phyloP scores from a whole-genome alignment of 345 rosid species.

The Abelmoschus esculentus region DNA sequence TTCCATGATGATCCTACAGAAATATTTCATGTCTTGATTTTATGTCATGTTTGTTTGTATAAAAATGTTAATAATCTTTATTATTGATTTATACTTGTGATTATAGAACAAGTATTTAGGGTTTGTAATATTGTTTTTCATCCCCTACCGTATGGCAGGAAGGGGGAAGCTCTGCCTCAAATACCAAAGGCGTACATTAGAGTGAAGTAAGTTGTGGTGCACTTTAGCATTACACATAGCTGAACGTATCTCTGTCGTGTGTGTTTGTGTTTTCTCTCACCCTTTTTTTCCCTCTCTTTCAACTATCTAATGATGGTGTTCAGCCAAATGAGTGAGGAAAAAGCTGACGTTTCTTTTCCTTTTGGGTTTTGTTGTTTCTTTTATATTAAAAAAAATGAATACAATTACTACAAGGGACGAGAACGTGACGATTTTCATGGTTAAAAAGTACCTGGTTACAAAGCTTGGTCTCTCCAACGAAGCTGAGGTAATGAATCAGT shows the following conservation, averaged over 20 bases:
- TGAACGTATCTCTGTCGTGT: conserved; percentile 13
- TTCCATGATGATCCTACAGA: no score
- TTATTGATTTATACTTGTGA: no score
- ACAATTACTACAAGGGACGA: conserved; percentile 21
- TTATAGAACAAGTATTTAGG: no score
- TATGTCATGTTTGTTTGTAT: no score
- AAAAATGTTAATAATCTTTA: no score
- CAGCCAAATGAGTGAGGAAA: conserved; percentile 4
- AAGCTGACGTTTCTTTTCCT: conserved; percentile 25
- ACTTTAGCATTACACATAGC: conserved; percentile 8
- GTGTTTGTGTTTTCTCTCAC: no score
- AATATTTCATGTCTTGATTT: no score
- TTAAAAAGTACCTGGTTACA: conserved; percentile 33
- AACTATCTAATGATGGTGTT: conserved; percentile 29
- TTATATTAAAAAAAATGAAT: neutral
- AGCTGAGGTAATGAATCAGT: conserved; percentile 25
- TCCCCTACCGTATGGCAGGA: conserved; percentile 10
- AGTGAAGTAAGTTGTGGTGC: conserved; percentile 32
- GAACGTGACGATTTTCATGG: conserved; percentile 30
- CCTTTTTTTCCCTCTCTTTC: conserved; percentile 12
- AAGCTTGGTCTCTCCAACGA: conserved; percentile 39
- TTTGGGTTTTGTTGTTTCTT: conserved; percentile 18
- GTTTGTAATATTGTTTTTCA: neutral
- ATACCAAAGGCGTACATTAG: conserved; percentile 36
- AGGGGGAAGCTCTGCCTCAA: conserved; percentile 31